Evolutionary conservation across 139 green algal genomes (phyloP), one percentile per base, ranked within the genome.

Genomic region (Edaphochlamys debaryana): DNA sequence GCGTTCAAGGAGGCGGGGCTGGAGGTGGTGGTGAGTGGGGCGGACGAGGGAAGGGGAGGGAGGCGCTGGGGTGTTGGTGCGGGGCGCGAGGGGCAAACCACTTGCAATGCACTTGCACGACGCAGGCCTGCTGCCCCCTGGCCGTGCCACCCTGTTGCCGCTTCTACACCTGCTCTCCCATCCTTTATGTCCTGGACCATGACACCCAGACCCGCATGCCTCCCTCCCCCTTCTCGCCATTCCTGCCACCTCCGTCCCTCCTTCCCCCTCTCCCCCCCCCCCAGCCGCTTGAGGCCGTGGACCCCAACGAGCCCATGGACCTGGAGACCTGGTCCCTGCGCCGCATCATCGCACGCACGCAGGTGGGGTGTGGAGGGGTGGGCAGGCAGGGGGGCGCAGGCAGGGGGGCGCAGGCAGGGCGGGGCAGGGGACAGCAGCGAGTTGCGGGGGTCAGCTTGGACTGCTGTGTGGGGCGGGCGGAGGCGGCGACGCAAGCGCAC

Each of bases 311-410:
- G 67, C 13, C 52, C 50, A 85, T 85, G 5, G 79, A 85, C 68
- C 34, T 45, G 37, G 79, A 75, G 20, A 79, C 40, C 50, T 85
- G 79, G 79, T 75, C 54, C 19, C 79, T 85, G 25, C 56, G 69
- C 11, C 40, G 29, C 27, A 85, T 85, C 67, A 85, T 85, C 22
- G 79, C 79, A 1, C 38, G 56, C 19, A 85, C 79, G 13, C 66
- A 77, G 79, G 79, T 85, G n/a, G 7, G 73, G 52, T 4, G 48
- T 56, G 34, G 29, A 27, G 36, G 29, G 69, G 20, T 2, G 30
- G 30, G 7, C 6, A 7, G 63, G 63, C 8, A 8, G 41, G 63
- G 63, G 63, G 15, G 45, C 11, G 17, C 4, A 30, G 22, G 54
- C 22, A 63, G 22, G 54, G 54, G 54, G 30, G 54, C 22, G 54